These are phyloP conservation scores for Komagataella populi DNA, from an alignment of 805 yeast species.

Conservation along the genomic window DNA sequence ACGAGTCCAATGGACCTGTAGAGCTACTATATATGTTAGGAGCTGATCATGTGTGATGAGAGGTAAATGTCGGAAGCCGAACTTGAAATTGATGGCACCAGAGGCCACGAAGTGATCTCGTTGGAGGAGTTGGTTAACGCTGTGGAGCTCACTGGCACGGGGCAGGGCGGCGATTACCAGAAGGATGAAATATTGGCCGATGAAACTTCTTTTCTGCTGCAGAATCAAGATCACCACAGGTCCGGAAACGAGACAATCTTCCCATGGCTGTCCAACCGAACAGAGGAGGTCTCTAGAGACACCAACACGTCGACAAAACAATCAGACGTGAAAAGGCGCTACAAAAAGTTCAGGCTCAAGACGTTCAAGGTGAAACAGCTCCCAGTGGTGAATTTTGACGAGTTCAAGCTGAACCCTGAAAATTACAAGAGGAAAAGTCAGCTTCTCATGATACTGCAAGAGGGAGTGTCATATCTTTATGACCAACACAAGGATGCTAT, in stretches of 20 bases:
- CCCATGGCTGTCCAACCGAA: neutral
- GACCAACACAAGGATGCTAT: neutral
- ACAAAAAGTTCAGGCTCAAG: neutral
- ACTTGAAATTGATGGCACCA: neutral
- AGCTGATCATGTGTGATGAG: neutral
- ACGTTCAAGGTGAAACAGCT: neutral
- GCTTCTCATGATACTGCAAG: constrained; percentile 3
- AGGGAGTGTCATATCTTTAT: constrained; percentile 4
- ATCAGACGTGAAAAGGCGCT: neutral
- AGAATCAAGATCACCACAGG: neutral
- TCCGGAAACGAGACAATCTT: neutral
- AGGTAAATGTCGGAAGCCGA: neutral
- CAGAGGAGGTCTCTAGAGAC: neutral
- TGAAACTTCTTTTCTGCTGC: neutral
- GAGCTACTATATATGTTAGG: neutral
- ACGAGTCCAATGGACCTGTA: neutral
- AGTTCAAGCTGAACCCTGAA: constrained; percentile 3
- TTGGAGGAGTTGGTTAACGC: neutral
- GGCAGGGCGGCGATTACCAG: neutral
- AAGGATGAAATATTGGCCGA: neutral
- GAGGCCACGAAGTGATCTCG: neutral
- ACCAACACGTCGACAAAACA: neutral
- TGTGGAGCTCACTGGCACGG: neutral
- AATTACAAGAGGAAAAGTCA: neutral
- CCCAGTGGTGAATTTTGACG: constrained; percentile 4